Base-by-base conservation (phyloP, 1,284 basidiomycete species). In the Exobasidium rhododendri region DNA sequence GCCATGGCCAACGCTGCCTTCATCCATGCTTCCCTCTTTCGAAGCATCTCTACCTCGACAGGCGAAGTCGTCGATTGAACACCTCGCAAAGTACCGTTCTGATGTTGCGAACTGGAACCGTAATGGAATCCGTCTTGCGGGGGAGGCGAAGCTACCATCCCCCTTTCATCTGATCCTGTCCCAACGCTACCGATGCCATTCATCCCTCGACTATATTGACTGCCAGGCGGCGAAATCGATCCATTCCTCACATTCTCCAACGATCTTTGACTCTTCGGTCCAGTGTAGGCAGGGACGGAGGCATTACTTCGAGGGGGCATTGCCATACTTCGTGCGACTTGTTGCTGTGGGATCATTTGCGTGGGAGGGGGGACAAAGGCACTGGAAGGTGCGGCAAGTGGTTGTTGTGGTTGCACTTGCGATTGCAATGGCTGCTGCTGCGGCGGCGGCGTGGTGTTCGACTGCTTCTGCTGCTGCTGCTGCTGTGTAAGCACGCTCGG, bases 21-120 rank as follows among this genome's bases (percentile, higher is more conserved):
- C 86, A 97, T 88, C 87, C 94, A 96, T 28, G 83, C 83, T 81
- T 93, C 88, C 67, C 90, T 86, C 74, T 87, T 88, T 83, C 86
- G 88, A 71, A 89, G 80, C 35, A 83, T 83, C 67, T 94, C 92
- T 32, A 93, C 78, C 75, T 94, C 93, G 7, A 31, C 47, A 30
- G 84, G 35, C 63, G 13, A 54, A 40, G 31, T 40, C 29, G 24
- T 29, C 44, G 17, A 40, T 32, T 13, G 22, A 50, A 26, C n/a
- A 50, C 5, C 47, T 50, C 35, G 11, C 29, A 31, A 17, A 40
- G 49, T 30, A 31, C 29, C 58, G 32, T 56, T 20, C 28, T 29
- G 52, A n/a, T 22, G n/a, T 24, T 50, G 43, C 63, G 3, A 65
- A 60, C 14, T 67, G 57, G 66, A 63, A 24, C 67, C 70, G 24